Conservation (phyloP, 148 eudicot genomes). For the Silene latifolia region DNA sequence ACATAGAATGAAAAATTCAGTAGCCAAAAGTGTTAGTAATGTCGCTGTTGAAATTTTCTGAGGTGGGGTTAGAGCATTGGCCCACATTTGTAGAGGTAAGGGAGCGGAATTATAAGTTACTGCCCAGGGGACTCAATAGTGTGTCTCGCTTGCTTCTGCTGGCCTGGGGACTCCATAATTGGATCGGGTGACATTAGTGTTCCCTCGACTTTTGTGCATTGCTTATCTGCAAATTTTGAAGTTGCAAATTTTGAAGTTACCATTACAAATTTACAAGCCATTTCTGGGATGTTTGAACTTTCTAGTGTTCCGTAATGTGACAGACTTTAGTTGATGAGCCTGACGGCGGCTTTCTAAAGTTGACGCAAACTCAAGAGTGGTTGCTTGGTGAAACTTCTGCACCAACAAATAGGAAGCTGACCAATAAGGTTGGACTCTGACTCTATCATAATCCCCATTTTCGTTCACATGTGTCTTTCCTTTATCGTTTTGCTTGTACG, state of each 20-base stretch:
- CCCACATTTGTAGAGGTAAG: background rate
- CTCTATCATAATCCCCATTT: constrained; percentile 9
- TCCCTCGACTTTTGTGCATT: background rate
- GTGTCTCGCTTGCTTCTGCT: no score
- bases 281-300: background rate
- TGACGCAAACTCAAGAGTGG: constrained; percentile 78
- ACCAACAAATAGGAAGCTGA: constrained; percentile 67
- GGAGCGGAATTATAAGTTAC: no score
- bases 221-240: background rate
- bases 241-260: background rate
- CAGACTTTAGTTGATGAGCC: constrained; percentile 47
- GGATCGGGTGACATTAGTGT: no score
- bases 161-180: no score
- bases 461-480: constrained; percentile 3
- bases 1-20: background rate
- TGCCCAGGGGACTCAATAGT: no score
- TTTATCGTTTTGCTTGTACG: constrained; percentile 7
- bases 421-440: constrained; percentile 39
- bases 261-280: background rate
- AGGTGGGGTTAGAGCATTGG: background rate
- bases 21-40: background rate
- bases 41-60: background rate
- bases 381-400: constrained; percentile 64
- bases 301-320: background rate
- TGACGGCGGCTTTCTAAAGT: constrained; percentile 81